A percentile compares a stretch with the other conserved stretches of the same genome.
Conservation (phyloP, 768 basidiomycete genomes). For the Paxillus rubicundulus region DNA sequence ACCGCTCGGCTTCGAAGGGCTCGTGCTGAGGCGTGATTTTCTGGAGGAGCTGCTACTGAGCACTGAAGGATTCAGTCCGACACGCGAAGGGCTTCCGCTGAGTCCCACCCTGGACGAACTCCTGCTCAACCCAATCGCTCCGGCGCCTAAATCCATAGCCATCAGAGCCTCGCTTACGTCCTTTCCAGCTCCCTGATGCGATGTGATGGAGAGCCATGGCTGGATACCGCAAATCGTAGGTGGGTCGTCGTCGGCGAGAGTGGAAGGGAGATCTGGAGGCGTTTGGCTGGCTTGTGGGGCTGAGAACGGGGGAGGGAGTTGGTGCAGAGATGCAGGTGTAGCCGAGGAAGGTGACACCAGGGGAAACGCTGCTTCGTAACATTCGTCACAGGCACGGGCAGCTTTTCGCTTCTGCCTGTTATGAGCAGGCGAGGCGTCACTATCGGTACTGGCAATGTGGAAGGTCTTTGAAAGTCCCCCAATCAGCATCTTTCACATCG, state of each 20-base stretch:
- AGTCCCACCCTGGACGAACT: conserved; percentile 23
- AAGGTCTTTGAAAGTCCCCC: conserved; percentile 61
- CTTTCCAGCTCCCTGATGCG: conserved; percentile 13
- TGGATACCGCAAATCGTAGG: conserved; percentile 17
- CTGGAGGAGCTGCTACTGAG: conserved; percentile 16
- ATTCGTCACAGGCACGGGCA: conserved; percentile 81
- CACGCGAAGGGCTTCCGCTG: conserved; percentile 20
- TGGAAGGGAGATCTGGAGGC: conserved; percentile 18
- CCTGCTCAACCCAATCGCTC: conserved; percentile 14
- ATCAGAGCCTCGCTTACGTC: conserved; percentile 34
- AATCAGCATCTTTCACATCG: not conserved
- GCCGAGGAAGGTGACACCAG: conserved; percentile 22
- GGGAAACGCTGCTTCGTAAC: conserved; percentile 86
- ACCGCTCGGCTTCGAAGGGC: conserved; percentile 19
- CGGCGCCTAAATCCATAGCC: conserved; percentile 35
- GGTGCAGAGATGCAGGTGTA: conserved; percentile 2
- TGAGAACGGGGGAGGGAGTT: conserved; percentile 3
- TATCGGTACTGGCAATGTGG: conserved; percentile 51
- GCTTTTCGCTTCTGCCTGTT: conserved; percentile 52
- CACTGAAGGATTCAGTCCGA: conserved; percentile 8
- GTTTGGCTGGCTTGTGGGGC: conserved; percentile 8
- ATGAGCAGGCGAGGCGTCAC: conserved; percentile 38
- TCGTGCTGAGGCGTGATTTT: conserved; percentile 23
- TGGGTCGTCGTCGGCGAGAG: conserved; percentile 13
- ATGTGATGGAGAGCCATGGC: conserved; percentile 31